Evolutionary conservation across 2,329 filamentous ascomycete genomes (phyloP).

Genomic region (Epichloe sibirici): DNA sequence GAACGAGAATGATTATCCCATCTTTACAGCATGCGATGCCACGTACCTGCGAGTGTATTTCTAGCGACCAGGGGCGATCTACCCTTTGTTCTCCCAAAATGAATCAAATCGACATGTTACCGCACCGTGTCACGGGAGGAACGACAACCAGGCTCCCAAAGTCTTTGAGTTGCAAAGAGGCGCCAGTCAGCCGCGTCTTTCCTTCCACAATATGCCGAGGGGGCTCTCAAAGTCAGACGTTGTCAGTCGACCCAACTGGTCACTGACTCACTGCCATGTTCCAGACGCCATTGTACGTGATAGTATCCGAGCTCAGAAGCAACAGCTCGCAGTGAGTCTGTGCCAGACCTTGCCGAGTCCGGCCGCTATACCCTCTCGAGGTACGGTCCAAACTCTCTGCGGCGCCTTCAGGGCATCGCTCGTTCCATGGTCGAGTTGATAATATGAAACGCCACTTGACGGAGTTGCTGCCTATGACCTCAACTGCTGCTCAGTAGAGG

Average conservation of each 20-base stretch:
- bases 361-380: slow-evolving; percentile 1
- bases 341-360: slow-evolving; percentile 4
- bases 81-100: neutral
- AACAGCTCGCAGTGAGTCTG: slow-evolving; percentile 2
- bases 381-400: neutral
- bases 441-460: too few relatives aligned
- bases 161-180: neutral
- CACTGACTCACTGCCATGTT: neutral
- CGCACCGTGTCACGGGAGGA: neutral
- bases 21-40: too few relatives aligned
- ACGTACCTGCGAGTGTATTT: too few relatives aligned
- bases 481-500: too few relatives aligned
- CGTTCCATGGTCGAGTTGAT: too few relatives aligned
- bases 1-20: too few relatives aligned
- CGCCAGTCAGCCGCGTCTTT: neutral
- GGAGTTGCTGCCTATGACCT: too few relatives aligned
- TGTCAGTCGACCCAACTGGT: neutral
- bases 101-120: neutral
- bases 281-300: slow-evolving; percentile 1
- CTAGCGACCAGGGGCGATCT: too few relatives aligned
- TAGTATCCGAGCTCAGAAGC: slow-evolving; percentile 4
- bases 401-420: too few relatives aligned
- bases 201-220: neutral
- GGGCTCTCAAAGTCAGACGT: neutral
- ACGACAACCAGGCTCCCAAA: neutral